phyloP scores from a whole-genome alignment of 176 grass and related monocot genomes.

The Eremochloa ophiuroides region DNA sequence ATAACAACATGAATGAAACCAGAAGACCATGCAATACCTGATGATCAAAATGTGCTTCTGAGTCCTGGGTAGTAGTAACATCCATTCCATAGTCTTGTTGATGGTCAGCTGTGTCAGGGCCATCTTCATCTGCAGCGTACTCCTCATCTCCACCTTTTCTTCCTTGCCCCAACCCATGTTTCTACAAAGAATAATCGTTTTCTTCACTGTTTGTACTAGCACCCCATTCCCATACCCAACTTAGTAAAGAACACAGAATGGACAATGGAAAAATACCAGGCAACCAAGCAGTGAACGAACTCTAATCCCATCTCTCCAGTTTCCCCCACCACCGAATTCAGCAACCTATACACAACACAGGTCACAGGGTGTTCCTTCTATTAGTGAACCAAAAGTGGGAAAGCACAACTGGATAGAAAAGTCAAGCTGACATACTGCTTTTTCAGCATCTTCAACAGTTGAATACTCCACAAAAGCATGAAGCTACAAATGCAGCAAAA shows the following conservation, averaged over 20 bases:
- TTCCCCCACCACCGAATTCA: conserved; percentile 74
- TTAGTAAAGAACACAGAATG: neutral
- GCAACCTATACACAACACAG: conserved; percentile 45
- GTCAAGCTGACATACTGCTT: conserved; percentile 60
- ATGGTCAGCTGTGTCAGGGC: conserved; percentile 18
- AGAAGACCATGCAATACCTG: conserved; percentile 24
- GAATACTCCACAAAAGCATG: conserved; percentile 97
- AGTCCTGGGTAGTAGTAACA: neutral
- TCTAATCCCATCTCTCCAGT: conserved; percentile 91
- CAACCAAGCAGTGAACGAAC: conserved; percentile 67
- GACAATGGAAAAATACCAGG: conserved; percentile 43
- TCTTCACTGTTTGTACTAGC: neutral
- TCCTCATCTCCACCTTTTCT: conserved; percentile 44
- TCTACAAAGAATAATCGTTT: conserved; percentile 16
- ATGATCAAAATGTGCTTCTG: conserved; percentile 22
- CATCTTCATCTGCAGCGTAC: conserved; percentile 35
- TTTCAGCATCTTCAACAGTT: conserved; percentile 85
- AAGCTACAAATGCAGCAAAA: conserved; percentile 48
- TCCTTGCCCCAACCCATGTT: conserved; percentile 38
- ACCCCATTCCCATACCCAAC: neutral
- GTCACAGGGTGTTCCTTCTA: neutral
- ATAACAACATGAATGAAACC: neutral
- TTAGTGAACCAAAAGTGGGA: neutral
- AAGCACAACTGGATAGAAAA: neutral
- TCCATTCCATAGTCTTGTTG: conserved; percentile 38